Evolutionary conservation across 2,329 filamentous ascomycete species (phyloP).

Genomic region (Emmonsiellopsis sp.): DNA sequence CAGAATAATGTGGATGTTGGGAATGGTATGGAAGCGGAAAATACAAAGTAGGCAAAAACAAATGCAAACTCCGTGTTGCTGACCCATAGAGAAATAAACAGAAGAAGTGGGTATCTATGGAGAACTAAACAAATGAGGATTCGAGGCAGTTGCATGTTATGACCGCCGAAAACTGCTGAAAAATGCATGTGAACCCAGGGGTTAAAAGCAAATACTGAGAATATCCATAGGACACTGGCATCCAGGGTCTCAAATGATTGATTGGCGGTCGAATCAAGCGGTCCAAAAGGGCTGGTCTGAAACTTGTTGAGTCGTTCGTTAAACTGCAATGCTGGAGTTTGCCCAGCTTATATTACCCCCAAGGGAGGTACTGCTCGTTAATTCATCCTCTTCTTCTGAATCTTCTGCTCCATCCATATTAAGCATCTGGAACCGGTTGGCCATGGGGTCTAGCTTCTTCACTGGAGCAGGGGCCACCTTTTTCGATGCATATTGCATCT

Average conservation of each 20-base stretch:
- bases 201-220: neutral
- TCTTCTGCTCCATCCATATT: constrained; percentile 40
- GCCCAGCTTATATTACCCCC: constrained; percentile 11
- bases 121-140: constrained; percentile 1
- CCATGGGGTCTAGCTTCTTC: constrained; percentile 29
- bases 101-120: neutral
- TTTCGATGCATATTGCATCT: constrained; percentile 21
- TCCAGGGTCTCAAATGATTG: no score
- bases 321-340: constrained; percentile 10
- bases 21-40: neutral
- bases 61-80: neutral
- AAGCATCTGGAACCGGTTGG: constrained; percentile 56
- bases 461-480: constrained; percentile 22
- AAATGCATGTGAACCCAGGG: neutral
- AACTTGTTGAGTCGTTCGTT: neutral
- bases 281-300: no score
- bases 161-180: neutral
- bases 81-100: neutral
- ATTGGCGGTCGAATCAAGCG: no score
- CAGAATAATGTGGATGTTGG: neutral
- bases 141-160: neutral
- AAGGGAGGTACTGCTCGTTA: constrained; percentile 11
- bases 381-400: constrained; percentile 20
- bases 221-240: no score
- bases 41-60: neutral